Evolutionary conservation across 2,329 filamentous ascomycete species (phyloP).

Genomic region (Drechslerella coelobrocha): DNA sequence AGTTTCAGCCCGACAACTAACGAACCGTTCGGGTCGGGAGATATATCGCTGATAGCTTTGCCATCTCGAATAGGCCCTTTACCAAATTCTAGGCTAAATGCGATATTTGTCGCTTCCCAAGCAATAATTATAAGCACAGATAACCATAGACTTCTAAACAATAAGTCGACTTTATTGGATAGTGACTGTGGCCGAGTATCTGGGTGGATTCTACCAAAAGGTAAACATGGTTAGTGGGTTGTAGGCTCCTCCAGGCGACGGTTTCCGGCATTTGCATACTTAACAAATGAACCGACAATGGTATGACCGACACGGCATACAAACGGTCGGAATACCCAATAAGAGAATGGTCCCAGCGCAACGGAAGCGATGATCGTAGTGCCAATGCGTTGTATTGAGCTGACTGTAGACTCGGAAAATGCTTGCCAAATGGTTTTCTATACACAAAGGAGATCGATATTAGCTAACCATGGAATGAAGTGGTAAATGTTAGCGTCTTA

Average conservation of each 20-base stretch:
- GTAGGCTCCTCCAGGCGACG: not conserved
- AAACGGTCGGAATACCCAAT: constrained; percentile 51
- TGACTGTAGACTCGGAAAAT: constrained; percentile 32
- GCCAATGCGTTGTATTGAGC: constrained; percentile 46
- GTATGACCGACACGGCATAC: constrained; percentile 53
- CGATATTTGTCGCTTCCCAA: constrained; percentile 52
- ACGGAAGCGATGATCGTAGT: constrained; percentile 49
- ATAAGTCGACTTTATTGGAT: constrained; percentile 51
- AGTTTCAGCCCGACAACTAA: constrained; percentile 53
- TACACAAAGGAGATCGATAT: not conserved
- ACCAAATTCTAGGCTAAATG: constrained; percentile 53
- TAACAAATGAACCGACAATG: constrained; percentile 52
- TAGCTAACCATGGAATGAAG: not conserved
- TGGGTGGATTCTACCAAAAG: constrained; percentile 51
- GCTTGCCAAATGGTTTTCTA: constrained; percentile 40
- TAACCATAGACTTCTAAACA: constrained; percentile 53
- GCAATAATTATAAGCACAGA: constrained; percentile 50
- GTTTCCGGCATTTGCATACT: constrained; percentile 21
- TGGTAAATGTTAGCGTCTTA: constrained; percentile 23
- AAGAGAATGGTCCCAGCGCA: constrained; percentile 51
- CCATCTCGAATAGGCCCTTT: constrained; percentile 52
- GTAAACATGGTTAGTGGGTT: constrained; percentile 3
- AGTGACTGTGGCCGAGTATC: constrained; percentile 50
- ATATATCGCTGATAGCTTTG: constrained; percentile 53
- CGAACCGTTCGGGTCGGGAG: constrained; percentile 54